Base-by-base conservation (phyloP, 441 rosid genomes). In the Sinapis alba region DNA sequence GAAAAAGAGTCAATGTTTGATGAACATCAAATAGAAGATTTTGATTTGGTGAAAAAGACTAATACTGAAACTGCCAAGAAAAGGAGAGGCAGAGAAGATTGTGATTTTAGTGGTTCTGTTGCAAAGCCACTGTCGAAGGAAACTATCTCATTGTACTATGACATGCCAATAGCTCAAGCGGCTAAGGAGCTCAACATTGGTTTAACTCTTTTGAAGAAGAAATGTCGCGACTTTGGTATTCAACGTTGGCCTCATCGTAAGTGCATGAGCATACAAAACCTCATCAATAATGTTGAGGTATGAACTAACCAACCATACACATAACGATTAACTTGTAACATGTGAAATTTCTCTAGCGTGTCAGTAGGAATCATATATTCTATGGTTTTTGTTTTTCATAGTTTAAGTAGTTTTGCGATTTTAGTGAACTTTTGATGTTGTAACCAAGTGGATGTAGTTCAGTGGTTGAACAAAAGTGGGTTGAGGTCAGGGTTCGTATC, bases 241-340 rank as follows among this genome's bases (percentile, higher is more conserved):
- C 63, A 75, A 13, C 71, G 97, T 51, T 92, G 96, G 91, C 95
- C 93, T 7, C 87, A 84, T 59, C 81, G 94, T 76, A 92, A 92
- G 81, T 80, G 88, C 12, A 83, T 79, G 84, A 87, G 91, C 76
- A 75, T 92, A 26, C 79, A 73, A 65, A 78, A 87, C 30, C 86
- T 90, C 2, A 87, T 88, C 16, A 70, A 66, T 9, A 86, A 84
- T 45, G 65, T 87, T 4, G 77, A 88, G 92, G 93, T 86, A 13
- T 19, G 21, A 41, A 24, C 62, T 6, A 53, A 15, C 2, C 9
- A 53, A 5, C 18, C 54, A 57, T 24, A 57, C 19, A 24, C 5
- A 21, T 54, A 21, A 53, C 59, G 28, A 45, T 45, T 45, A n/a
- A 41, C 16, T 41, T 19, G 13, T 9, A 19, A 56, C 28, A 12